Evolutionary conservation across 495 filamentous ascomycete genomes (phyloP).

Genomic region (Lasiosphaeria hispida): DNA sequence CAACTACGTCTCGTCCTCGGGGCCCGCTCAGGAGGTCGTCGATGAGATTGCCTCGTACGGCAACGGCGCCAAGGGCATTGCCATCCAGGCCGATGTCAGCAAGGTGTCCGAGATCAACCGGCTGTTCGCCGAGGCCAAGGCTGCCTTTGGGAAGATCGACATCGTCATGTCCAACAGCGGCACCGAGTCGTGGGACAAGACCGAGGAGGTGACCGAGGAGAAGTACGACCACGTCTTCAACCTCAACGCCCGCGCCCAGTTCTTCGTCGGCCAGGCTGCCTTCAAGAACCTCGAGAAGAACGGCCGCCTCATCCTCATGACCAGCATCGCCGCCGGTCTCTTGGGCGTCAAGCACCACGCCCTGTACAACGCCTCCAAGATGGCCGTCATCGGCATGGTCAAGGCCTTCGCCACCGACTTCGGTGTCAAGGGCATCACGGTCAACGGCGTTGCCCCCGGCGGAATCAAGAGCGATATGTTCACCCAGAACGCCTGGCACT

Average conservation of each 20-base stretch:
- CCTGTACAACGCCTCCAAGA: slow-evolving; percentile 74
- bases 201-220: slow-evolving; percentile 69
- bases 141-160: slow-evolving; percentile 66
- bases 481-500: slow-evolving; percentile 62
- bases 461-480: slow-evolving; percentile 83
- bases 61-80: slow-evolving; percentile 57
- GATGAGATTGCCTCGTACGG: slow-evolving; percentile 38
- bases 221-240: slow-evolving; percentile 75
- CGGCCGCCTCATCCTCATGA: slow-evolving; percentile 66
- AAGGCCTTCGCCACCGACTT: slow-evolving; percentile 72
- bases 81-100: slow-evolving; percentile 75
- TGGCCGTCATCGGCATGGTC: slow-evolving; percentile 75
- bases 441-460: slow-evolving; percentile 73
- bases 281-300: slow-evolving; percentile 64
- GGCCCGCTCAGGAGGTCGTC: slow-evolving; percentile 62
- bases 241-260: slow-evolving; percentile 75
- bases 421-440: slow-evolving; percentile 69
- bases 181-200: slow-evolving; percentile 60
- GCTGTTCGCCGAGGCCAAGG: slow-evolving; percentile 61
- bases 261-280: slow-evolving; percentile 79
- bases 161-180: slow-evolving; percentile 73
- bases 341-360: slow-evolving; percentile 67
- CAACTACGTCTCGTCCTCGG: slow-evolving; percentile 69
- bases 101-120: slow-evolving; percentile 60
- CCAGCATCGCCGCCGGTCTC: slow-evolving; percentile 51